Evolutionary conservation across 768 basidiomycete species (phyloP).

Genomic region (Lyophyllum decastes): DNA sequence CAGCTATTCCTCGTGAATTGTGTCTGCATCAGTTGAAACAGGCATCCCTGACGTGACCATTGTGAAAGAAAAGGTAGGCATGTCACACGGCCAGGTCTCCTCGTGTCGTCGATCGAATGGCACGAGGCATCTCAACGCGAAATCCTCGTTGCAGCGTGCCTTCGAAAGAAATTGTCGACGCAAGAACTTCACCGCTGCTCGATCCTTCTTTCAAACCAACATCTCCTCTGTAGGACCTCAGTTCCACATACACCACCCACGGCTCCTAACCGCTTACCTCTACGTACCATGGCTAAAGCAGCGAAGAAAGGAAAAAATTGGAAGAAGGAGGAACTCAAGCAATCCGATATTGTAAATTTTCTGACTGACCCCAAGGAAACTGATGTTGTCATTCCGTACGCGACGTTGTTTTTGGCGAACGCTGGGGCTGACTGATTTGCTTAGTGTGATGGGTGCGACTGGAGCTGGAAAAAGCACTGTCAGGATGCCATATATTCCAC

Average conservation of each 20-base stretch:
- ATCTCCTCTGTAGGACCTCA: not conserved
- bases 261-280: not conserved
- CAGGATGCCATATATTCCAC: not conserved
- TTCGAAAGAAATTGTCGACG: not conserved
- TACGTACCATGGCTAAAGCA: not conserved
- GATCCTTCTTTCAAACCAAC: not conserved
- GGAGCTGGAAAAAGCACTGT: slow-evolving; percentile 24
- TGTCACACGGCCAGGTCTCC: not conserved
- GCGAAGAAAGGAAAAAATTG: slow-evolving; percentile 2
- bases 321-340: slow-evolving; percentile 7
- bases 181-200: not conserved
- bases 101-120: not conserved
- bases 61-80: not conserved
- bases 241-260: not conserved
- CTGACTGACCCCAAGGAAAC: slow-evolving; percentile 4
- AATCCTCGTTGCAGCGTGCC: no score
- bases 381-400: slow-evolving; percentile 20
- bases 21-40: not conserved
- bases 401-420: not conserved
- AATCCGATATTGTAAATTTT: slow-evolving; percentile 10
- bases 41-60: not conserved
- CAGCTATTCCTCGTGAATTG: not conserved
- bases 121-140: not conserved
- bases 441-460: slow-evolving; percentile 16
- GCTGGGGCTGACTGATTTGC: not conserved